Evolutionary conservation across 2,329 filamentous ascomycete genomes (phyloP).

Genomic region (Cadophora luteo-olivacea): DNA sequence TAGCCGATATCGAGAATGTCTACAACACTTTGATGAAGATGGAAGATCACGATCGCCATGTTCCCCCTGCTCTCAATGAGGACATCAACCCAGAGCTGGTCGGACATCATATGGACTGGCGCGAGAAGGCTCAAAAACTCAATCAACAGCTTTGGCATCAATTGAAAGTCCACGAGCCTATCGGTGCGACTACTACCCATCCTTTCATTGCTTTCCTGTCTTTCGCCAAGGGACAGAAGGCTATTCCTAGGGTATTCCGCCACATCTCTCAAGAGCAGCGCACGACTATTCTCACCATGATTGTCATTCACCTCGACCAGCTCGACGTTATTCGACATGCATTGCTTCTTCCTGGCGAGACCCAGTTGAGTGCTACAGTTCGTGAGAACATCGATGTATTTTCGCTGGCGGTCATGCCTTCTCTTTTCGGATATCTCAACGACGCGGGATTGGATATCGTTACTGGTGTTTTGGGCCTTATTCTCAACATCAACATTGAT

Average conservation of each 20-base stretch:
- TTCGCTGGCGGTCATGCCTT: conserved; percentile 85
- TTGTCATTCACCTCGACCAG: conserved; percentile 90
- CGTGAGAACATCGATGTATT: conserved; percentile 95
- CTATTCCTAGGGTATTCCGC: conserved; percentile 91
- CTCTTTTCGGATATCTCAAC: conserved; percentile 86
- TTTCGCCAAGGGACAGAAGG: conserved; percentile 95
- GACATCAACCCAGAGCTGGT: conserved; percentile 71
- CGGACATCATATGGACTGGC: conserved; percentile 81
- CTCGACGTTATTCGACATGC: conserved; percentile 88
- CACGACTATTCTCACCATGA: conserved; percentile 94
- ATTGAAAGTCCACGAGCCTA: conserved; percentile 92
- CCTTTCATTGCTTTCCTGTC: conserved; percentile 97
- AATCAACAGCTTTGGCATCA: conserved; percentile 84
- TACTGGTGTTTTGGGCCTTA: conserved; percentile 84
- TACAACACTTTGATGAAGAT: conserved; percentile 90
- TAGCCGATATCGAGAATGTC: conserved; percentile 87
- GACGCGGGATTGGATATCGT: conserved; percentile 92
- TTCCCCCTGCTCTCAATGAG: conserved; percentile 72
- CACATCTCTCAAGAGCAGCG: conserved; percentile 92
- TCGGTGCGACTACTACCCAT: conserved; percentile 77
- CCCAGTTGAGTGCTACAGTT: conserved; percentile 74
- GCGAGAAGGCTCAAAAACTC: conserved; percentile 70
- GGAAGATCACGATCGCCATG: conserved; percentile 87
- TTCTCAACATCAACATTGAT: conserved; percentile 83
- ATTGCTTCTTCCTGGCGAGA: conserved; percentile 75